Conservation (phyloP, 345 rosid genomes). For the Hibiscus tridactylites region DNA sequence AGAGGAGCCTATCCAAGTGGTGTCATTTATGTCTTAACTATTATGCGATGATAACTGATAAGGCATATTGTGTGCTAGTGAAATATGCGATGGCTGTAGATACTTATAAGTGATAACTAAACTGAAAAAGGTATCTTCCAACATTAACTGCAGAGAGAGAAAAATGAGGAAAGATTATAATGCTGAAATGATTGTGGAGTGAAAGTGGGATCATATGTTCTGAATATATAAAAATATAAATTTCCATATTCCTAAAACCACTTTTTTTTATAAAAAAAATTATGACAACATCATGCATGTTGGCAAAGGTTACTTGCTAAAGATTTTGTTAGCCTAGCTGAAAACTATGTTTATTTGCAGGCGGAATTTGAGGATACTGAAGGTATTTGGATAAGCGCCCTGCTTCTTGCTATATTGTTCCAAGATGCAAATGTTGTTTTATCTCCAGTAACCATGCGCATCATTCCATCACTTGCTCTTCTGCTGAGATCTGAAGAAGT, state of each 20-base stretch:
- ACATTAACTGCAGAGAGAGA: not conserved
- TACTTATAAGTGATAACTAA: not conserved
- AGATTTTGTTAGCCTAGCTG: conserved; percentile 8
- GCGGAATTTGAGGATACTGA: conserved; percentile 59
- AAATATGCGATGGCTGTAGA: not conserved
- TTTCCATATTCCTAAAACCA: not conserved
- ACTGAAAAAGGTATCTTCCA: not conserved
- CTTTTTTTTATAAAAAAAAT: not conserved
- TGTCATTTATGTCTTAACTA: not conserved
- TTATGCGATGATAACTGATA: not conserved
- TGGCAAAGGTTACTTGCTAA: not conserved
- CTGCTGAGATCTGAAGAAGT: conserved; percentile 71
- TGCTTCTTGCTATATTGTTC: conserved; percentile 71
- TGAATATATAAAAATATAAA: not conserved
- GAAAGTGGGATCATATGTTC: not conserved
- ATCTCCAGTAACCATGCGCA: conserved; percentile 54
- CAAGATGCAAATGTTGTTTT: conserved; percentile 51
- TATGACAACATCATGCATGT: not conserved
- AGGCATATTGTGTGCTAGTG: not conserved
- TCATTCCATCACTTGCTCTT: conserved; percentile 54
- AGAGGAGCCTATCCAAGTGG: not conserved
- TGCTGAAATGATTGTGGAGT: not conserved
- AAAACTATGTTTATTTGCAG: conserved; percentile 25
- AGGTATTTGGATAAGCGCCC: conserved; percentile 69
- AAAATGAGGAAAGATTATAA: not conserved